These are phyloP conservation scores for Aspergillus saccharolyticus DNA, from an alignment of 495 filamentous ascomycete genomes.

Conservation along the genomic window DNA sequence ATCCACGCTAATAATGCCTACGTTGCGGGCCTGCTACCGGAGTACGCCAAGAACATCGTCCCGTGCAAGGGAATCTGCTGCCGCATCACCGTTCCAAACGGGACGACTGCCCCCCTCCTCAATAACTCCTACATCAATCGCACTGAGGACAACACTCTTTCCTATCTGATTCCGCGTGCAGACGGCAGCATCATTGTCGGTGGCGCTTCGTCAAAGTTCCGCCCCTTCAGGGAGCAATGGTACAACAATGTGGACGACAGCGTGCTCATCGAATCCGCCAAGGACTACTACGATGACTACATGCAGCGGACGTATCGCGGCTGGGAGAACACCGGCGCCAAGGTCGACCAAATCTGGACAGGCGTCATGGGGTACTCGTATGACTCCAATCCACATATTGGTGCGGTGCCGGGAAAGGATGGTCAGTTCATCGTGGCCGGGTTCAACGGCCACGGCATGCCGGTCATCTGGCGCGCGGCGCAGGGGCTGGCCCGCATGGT, in stretches of 20 bases:
- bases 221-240: constrained; percentile 57
- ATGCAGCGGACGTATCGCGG: constrained; percentile 43
- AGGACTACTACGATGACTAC: constrained; percentile 50
- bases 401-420: constrained; percentile 36
- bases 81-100: constrained; percentile 59
- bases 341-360: constrained; percentile 43
- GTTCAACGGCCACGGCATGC: constrained; percentile 54
- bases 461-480: constrained; percentile 38
- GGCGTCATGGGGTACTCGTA: constrained; percentile 44
- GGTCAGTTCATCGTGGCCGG: constrained; percentile 46
- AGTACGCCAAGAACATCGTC: constrained; percentile 57
- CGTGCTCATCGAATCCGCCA: constrained; percentile 54
- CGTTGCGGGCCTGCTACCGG: constrained; percentile 51
- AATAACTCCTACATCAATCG: constrained; percentile 32
- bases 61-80: constrained; percentile 53
- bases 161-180: constrained; percentile 62
- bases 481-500: constrained; percentile 47
- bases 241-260: constrained; percentile 45
- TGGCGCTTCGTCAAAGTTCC: constrained; percentile 40
- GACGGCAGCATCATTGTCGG: constrained; percentile 72
- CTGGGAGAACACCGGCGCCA: constrained; percentile 41
- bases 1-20: constrained; percentile 73
- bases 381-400: constrained; percentile 46
- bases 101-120: constrained; percentile 40
- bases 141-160: constrained; percentile 22